phyloP scores from a whole-genome alignment of 495 filamentous ascomycete species.

The Hypoxylon crocopeplum region DNA sequence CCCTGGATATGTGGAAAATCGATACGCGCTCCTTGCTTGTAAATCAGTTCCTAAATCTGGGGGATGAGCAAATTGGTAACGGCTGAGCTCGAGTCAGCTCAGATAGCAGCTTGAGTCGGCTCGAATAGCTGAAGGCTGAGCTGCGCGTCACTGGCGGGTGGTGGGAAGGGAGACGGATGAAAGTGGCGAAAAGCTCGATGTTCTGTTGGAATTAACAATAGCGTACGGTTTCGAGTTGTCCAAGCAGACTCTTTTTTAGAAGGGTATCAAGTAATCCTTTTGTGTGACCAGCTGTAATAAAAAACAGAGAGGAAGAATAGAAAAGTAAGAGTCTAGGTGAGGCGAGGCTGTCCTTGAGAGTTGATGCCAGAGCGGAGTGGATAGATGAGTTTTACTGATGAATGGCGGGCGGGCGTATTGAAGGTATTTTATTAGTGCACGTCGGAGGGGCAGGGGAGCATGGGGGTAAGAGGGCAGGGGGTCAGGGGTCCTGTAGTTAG shows the following conservation, averaged over 20 bases:
- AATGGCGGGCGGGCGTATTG: neutral
- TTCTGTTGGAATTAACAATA: too few species aligned
- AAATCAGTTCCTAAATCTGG: neutral
- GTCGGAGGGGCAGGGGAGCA: constrained; percentile 17
- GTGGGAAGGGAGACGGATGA: too few species aligned
- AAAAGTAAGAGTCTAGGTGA: neutral
- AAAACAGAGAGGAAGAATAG: neutral
- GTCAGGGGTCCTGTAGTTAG: neutral
- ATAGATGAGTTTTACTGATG: too few species aligned
- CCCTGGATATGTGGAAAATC: neutral
- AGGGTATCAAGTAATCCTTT: constrained; percentile 22
- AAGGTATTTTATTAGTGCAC: constrained; percentile 24
- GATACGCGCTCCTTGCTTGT: neutral
- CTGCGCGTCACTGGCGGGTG: too few species aligned
- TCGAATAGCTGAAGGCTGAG: too few species aligned
- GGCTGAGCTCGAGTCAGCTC: neutral
- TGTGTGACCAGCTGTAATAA: constrained; percentile 6
- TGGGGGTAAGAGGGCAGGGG: too few species aligned
- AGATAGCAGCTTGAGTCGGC: neutral
- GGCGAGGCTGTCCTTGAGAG: constrained; percentile 4
- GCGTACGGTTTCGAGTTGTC: constrained; percentile 20
- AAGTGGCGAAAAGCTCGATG: too few species aligned
- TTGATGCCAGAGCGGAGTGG: too few species aligned
- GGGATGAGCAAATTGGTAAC: constrained; percentile 1
- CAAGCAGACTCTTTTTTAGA: constrained; percentile 16